Conservation (phyloP, 768 basidiomycete species). For the Clavaria fumosa region DNA sequence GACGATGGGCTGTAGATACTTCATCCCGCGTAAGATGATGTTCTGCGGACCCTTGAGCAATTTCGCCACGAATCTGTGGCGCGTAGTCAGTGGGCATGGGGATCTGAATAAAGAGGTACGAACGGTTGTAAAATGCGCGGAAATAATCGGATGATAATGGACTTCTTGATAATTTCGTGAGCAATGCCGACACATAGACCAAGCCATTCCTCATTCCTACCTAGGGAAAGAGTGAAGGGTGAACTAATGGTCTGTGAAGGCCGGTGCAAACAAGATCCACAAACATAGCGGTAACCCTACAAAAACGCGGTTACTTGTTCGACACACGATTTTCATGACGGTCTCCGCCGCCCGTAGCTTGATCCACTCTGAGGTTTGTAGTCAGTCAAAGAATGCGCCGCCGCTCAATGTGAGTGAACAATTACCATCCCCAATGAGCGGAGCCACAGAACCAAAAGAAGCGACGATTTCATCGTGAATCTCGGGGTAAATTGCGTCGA, state of each 20-base stretch:
- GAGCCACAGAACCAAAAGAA: no score
- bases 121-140: conserved; percentile 23
- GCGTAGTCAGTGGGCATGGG: not conserved
- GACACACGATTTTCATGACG: conserved; percentile 12
- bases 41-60: not conserved
- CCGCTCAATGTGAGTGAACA: no score
- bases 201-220: conserved; percentile 16
- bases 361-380: conserved; percentile 14
- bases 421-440: no score
- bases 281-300: conserved; percentile 17
- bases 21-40: not conserved
- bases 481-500: not conserved
- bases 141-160: conserved; percentile 17
- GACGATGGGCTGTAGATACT: not conserved
- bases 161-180: conserved; percentile 16
- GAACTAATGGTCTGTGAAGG: not conserved
- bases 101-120: conserved; percentile 7
- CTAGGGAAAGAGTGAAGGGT: conserved; percentile 6
- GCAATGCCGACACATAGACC: conserved; percentile 20
- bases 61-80: not conserved
- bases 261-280: not conserved
- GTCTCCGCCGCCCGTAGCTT: conserved; percentile 7
- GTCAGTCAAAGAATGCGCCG: no score
- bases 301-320: conserved; percentile 16
- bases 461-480: conserved; percentile 4